These are phyloP conservation scores for Marasmius fiardii DNA, from an alignment of 1,284 basidiomycete genomes.

Conservation along the genomic window DNA sequence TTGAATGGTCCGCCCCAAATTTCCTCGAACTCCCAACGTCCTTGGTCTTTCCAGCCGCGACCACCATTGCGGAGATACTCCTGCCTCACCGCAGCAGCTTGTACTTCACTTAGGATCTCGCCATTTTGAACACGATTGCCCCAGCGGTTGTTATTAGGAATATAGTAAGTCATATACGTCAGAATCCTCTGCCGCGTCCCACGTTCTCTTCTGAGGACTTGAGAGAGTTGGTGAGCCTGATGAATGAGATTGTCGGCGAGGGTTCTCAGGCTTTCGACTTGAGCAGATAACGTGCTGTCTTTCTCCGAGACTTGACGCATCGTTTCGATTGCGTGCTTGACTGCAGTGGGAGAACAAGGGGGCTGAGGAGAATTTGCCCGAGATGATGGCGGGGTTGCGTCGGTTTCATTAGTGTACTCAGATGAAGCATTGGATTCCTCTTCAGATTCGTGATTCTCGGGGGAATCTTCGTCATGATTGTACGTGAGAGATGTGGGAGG, in stretches of 20 bases:
- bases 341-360: neutral
- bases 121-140: neutral
- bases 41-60: conserved; percentile 10
- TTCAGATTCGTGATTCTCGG: neutral
- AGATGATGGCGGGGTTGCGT: conserved; percentile 3
- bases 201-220: conserved; percentile 3
- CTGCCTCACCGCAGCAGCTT: neutral
- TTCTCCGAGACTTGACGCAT: conserved; percentile 2
- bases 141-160: conserved; percentile 9
- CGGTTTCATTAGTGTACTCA: neutral
- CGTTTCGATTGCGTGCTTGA: conserved; percentile 3
- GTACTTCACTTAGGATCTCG: neutral
- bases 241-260: neutral
- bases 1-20: conserved; percentile 7
- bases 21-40: conserved; percentile 9
- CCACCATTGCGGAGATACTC: conserved; percentile 6
- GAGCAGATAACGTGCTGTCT: neutral
- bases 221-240: neutral
- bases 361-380: conserved; percentile 1
- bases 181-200: conserved; percentile 9
- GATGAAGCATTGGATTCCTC: neutral
- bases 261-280: neutral
- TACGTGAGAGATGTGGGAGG: neutral
- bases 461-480: neutral
- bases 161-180: conserved; percentile 2